phyloP scores from a whole-genome alignment of 2,329 filamentous ascomycete genomes.

The Colletotrichum viniferum region DNA sequence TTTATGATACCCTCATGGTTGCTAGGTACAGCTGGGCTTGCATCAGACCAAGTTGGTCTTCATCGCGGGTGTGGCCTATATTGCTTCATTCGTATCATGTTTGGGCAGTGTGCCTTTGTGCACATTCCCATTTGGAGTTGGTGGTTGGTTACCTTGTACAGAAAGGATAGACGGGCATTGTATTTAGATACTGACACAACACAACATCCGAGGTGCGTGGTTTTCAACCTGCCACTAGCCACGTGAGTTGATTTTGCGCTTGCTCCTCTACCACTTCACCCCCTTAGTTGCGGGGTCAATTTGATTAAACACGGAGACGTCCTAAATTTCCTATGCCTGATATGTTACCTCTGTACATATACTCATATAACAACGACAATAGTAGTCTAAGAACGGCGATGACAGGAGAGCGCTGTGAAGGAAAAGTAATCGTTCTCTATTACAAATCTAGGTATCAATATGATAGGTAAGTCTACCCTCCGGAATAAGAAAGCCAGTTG shows the following conservation, averaged over 20 bases:
- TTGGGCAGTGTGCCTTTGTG: not conserved
- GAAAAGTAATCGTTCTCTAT: too few relatives aligned
- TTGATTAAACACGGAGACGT: not conserved
- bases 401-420: too few relatives aligned
- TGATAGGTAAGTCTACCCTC: not conserved
- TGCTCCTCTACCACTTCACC: not conserved
- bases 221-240: not conserved
- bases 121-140: not conserved
- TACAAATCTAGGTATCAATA: not conserved
- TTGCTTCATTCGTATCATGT: not conserved
- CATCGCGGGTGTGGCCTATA: not conserved
- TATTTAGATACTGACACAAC: not conserved
- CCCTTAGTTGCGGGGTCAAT: not conserved
- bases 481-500: not conserved
- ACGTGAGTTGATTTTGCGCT: not conserved
- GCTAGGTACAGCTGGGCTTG: not conserved
- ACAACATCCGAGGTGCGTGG: not conserved
- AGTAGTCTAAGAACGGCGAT: too few relatives aligned
- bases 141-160: not conserved
- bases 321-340: too few relatives aligned
- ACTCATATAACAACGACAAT: too few relatives aligned
- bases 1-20: conserved; percentile 23
- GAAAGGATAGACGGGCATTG: not conserved
- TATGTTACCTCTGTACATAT: too few relatives aligned
- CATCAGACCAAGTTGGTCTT: not conserved